Base-by-base conservation (phyloP, 2,329 filamentous ascomycete species). In the Ophiostoma tasmaniense region DNA sequence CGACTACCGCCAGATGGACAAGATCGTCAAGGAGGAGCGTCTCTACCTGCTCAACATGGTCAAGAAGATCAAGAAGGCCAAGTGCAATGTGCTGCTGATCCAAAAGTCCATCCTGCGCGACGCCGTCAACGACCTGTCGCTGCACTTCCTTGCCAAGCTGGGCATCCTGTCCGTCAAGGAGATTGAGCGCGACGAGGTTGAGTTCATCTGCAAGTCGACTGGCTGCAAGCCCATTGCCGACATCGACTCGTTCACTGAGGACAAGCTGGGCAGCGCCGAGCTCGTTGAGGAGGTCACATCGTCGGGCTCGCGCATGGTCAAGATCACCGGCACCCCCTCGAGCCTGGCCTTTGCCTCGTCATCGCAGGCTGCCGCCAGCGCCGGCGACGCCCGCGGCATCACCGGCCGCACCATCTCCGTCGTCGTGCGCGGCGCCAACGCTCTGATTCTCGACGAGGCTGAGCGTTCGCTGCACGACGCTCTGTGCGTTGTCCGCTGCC, bases 51-150 rank as follows among this genome's bases (percentile, higher is more conserved):
- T 99, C 70, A 98, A 98, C 84, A 91, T 99, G 88, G 93, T 96
- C 78, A 98, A 99, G 87, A 99, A 98, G 86, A 99, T 99, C 81
- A 97, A 98, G 83, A 99, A 98, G 86, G 93, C 95, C 74, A 99
- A 98, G 84, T 99, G 95, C 83, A 99, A 99, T 76, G 95, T 99
- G 61, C 88, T 98, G 62, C 85, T 99, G 74, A 98, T 99, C 75
- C 95, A 99, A 78, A 99, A 99, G 82, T 98, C 94, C 17, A 99
- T 99, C 75, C 88, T 99, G 70, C 89, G 95, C 75, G 95, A 99
- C 76, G 95, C 95, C 45, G 93, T 99, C 79, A 99, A 99, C 82
- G 95, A 99, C 75, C 86, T 99, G 70, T 96, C 92, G 72, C 86
- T 99, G 73, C 95, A 99, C 82, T 99, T 99, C 86, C 85, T 99